These are phyloP conservation scores for Nannochloropsis limnetica DNA, from an alignment of 352 stramenopile genomes.

Conservation along the genomic window DNA sequence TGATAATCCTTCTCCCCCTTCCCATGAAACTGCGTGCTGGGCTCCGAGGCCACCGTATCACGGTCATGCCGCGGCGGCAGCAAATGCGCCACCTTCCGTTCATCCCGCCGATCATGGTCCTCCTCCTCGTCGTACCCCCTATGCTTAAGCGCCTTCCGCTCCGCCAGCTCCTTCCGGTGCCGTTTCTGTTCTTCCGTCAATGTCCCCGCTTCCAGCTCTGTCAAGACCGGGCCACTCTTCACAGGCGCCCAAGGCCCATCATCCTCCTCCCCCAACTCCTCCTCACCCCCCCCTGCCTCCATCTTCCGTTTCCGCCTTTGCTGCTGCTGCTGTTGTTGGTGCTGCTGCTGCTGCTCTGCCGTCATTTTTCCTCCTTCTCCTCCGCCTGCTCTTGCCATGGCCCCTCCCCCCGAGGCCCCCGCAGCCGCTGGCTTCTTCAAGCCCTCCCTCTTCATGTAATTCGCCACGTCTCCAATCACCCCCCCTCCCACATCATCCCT, in stretches of 20 bases:
- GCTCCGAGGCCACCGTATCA: constrained; percentile 46
- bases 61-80: constrained; percentile 52
- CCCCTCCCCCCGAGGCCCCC: not conserved
- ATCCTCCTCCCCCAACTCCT: constrained; percentile 44
- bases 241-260: constrained; percentile 45
- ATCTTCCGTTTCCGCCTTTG: not conserved
- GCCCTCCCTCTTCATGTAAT: not conserved
- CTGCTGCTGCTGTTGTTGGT: not conserved
- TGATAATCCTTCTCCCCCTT: constrained; percentile 58
- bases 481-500: constrained; percentile 22
- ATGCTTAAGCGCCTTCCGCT: constrained; percentile 48
- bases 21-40: constrained; percentile 49
- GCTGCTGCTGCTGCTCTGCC: not conserved
- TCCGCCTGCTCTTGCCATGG: not conserved
- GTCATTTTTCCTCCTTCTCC: not conserved
- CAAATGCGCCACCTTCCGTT: constrained; percentile 50
- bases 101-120: constrained; percentile 50
- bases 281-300: constrained; percentile 21
- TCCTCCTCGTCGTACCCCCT: constrained; percentile 55
- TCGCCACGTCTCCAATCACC: not conserved
- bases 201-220: constrained; percentile 49
- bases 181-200: constrained; percentile 48
- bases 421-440: not conserved
- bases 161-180: constrained; percentile 47
- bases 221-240: constrained; percentile 37